Conservation (phyloP, 164 flowering plant species). For the Umbilicus rupestris region DNA sequence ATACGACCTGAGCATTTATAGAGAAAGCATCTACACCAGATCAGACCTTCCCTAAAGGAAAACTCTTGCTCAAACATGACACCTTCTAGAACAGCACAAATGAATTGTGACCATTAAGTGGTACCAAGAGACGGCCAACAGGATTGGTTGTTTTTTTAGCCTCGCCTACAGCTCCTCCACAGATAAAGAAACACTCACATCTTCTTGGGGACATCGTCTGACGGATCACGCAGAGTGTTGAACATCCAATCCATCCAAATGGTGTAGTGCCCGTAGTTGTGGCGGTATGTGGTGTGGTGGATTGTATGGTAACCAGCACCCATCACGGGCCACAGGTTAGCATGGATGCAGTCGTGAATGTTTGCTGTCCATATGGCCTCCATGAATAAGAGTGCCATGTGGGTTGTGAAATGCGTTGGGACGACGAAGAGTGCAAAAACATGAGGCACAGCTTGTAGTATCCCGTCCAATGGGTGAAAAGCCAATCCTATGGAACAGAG, state of each 20-base stretch:
- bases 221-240: conserved; percentile 80
- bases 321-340: conserved; percentile 45
- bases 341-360: conserved; percentile 89
- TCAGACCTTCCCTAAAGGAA: too few species aligned
- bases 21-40: too few species aligned
- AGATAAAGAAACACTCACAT: conserved; percentile 9
- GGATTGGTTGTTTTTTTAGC: too few species aligned
- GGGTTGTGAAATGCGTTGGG: conserved; percentile 72
- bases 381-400: conserved; percentile 54
- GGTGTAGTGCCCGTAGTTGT: conserved; percentile 90
- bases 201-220: conserved; percentile 27
- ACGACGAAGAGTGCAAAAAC: conserved; percentile 69
- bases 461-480: conserved; percentile 90
- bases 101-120: too few species aligned
- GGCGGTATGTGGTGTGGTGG: conserved; percentile 91
- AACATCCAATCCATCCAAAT: conserved; percentile 98
- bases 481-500: conserved; percentile 59
- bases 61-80: too few species aligned
- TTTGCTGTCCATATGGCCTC: conserved; percentile 93
- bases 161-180: too few species aligned
- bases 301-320: conserved; percentile 89
- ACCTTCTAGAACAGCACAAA: too few species aligned
- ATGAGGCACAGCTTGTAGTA: conserved; percentile 85
- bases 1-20: too few species aligned
- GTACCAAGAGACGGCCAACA: too few species aligned